Base-by-base conservation (phyloP, 2,329 filamentous ascomycete genomes). In the Cladosporium halotolerans region DNA sequence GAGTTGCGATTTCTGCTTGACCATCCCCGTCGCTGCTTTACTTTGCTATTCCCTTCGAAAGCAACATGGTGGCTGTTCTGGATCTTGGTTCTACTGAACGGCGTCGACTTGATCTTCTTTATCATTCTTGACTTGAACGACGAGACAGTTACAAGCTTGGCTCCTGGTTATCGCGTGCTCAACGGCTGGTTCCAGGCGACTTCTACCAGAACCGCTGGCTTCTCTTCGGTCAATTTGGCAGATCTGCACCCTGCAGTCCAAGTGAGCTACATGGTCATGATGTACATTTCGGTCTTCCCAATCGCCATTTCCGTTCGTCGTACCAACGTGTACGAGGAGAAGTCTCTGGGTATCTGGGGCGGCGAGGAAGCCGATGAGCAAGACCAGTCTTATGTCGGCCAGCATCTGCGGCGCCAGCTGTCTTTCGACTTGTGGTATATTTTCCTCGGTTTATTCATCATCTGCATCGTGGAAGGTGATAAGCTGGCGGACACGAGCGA, bases 391-490 rank as follows among this genome's bases (percentile, higher is more conserved):
- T 97, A 96, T 62, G 86, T 99, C 48, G 88, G 89, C 2, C 85
- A 88, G 48, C 93, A 99, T 81, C 79, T 99, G 68, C 87, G 93
- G 36, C 84, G 88, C 44, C 93, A 99, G 70, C 80, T 99, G 34
- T 95, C 90, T 51, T 99, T 99, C 73, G 93, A 99, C 72, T 71
- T 99, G 70, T 99, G 93, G 93, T 99, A 90, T 64, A 86, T 99
- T 54, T 96, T 95, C 66, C 70, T 97, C 18, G 93, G 93, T 1
- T 83, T 95, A 62, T 99, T 99, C 72, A 81, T 97, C 67, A 87
- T 99, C 63, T 80, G 86, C 56, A 96, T 99, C 62, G 84, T 88
- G 31, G 95, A 99, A 72, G 92, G 90, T 3, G 54, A 63, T 7
- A 82, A 84, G 13, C 76, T 99, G 10, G 76, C 87, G 65, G 79